Evolutionary conservation across 495 filamentous ascomycete species (phyloP), one percentile per base, ranked within the genome.

Genomic region (Annulohypoxylon moriforme): DNA sequence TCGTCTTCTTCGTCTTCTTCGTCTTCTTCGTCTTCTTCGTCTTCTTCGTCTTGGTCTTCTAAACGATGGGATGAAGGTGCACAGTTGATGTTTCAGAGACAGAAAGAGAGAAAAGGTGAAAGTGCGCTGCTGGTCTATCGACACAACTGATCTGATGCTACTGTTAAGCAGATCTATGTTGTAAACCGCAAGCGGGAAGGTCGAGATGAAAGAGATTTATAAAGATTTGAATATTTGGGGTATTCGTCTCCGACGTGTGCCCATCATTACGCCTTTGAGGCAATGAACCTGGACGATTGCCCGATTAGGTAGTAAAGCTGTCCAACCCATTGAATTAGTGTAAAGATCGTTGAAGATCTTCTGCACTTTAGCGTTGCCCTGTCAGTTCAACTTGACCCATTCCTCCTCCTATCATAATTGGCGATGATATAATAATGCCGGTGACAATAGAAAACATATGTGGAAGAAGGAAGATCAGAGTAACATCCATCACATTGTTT

Each of bases 161-260:
- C n/a, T n/a, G n/a, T n/a, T n/a, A 22, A 40, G 25, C 14, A 53
- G 31, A 25, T 29, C 31, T 18, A 44, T 11, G 18, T 16, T 10
- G 8, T 6, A 27, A 29, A 50, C 46, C 9, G 18, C 46, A 50
- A 50, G 4, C 24, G 14, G 49, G 14, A 36, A 64, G 25, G 36
- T 38, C 50, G 38, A 65, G 38, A 34, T 47, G 16, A 65, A 57
- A 65, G 62, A 65, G 14, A 66, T 58, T 58, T 66, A 61, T 64
- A 55, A 53, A 44, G 9, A 47, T 68, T 60, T 55, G 5, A 53
- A 44, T 9, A 47, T 68, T 60, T 55, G 5, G 52, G 46, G 27
- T 9, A 24, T 46, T 60, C 56, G 34, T 56, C 47, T 67, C 33
- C 34, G 8, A 36, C 24, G 13, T 56, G 36, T 36, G 34, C 46